Evolutionary conservation across 2,329 filamentous ascomycete species (phyloP).

Genomic region (Xylaria sp.): DNA sequence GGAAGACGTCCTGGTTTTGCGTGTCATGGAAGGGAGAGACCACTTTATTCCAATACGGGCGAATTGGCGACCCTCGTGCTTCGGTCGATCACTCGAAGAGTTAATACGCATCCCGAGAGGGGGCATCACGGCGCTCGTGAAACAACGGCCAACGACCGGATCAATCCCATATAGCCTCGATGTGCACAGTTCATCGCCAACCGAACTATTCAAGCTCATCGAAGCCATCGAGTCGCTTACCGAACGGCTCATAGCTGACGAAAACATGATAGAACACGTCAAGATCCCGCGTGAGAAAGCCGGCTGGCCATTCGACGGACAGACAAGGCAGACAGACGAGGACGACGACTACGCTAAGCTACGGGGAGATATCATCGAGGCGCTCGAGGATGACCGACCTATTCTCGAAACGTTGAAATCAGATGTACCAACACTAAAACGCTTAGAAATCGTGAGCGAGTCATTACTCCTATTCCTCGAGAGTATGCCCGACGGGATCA

Average conservation of each 20-base stretch:
- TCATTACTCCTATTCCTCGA: constrained; percentile 78
- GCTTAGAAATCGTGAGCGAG: constrained; percentile 79
- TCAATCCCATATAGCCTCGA: constrained; percentile 66
- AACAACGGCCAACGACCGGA: constrained; percentile 49
- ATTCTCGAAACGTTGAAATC: constrained; percentile 70
- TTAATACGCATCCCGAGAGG: constrained; percentile 85
- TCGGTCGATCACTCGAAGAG: constrained; percentile 88
- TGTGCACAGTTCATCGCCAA: constrained; percentile 81
- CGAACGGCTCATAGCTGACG: constrained; percentile 68
- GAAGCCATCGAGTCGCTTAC: constrained; percentile 74
- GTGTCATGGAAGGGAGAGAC: constrained; percentile 84
- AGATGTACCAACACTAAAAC: constrained; percentile 70
- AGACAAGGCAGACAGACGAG: constrained; percentile 43
- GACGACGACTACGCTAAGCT: constrained; percentile 45
- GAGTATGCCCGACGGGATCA: constrained; percentile 80
- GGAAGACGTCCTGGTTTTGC: constrained; percentile 88
- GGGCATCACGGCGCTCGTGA: constrained; percentile 70
- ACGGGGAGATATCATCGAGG: constrained; percentile 62
- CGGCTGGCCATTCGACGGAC: constrained; percentile 68
- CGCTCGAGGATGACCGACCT: constrained; percentile 75
- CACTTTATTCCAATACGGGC: constrained; percentile 88
- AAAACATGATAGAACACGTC: constrained; percentile 68
- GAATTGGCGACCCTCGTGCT: constrained; percentile 81
- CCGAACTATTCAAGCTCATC: constrained; percentile 89
- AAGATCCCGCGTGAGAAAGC: constrained; percentile 61